These are phyloP conservation scores for Neurospora crassa DNA, from an alignment of 2,329 filamentous ascomycete species.

Conservation along the genomic window DNA sequence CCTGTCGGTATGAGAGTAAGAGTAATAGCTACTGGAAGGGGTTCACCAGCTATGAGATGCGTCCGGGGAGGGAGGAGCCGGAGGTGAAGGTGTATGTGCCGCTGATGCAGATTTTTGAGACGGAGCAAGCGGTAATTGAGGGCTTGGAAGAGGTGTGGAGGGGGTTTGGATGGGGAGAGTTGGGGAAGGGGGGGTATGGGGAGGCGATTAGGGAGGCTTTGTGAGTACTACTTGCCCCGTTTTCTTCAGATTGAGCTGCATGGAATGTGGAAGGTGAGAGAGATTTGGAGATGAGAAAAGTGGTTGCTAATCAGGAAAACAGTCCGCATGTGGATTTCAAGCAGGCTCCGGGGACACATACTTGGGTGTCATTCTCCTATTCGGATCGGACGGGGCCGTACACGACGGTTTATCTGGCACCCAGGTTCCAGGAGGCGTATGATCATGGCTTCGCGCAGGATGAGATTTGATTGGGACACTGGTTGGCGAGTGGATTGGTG, in stretches of 20 bases:
- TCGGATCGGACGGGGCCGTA: neutral
- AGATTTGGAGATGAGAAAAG: neutral
- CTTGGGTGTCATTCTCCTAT: neutral
- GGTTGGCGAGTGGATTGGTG: neutral
- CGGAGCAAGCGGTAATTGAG: neutral
- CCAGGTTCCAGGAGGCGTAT: neutral
- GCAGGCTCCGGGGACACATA: neutral
- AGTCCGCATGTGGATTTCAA: neutral
- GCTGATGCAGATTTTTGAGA: neutral
- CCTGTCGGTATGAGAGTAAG: neutral
- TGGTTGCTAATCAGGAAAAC: neutral
- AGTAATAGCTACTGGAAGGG: neutral
- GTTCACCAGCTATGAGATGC: neutral
- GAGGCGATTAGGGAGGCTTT: neutral
- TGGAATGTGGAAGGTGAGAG: neutral
- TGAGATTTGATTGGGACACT: fast-evolving
- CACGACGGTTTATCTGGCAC: neutral
- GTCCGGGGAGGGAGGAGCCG: neutral
- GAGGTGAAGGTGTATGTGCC: neutral
- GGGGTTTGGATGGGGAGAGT: neutral
- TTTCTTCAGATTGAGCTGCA: no score
- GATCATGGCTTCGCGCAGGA: neutral
- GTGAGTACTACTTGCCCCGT: neutral
- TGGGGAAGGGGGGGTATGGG: neutral
- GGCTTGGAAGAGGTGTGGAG: neutral